phyloP scores from a whole-genome alignment of 2,329 filamentous ascomycete genomes.

The Sordariomycetes sp. region DNA sequence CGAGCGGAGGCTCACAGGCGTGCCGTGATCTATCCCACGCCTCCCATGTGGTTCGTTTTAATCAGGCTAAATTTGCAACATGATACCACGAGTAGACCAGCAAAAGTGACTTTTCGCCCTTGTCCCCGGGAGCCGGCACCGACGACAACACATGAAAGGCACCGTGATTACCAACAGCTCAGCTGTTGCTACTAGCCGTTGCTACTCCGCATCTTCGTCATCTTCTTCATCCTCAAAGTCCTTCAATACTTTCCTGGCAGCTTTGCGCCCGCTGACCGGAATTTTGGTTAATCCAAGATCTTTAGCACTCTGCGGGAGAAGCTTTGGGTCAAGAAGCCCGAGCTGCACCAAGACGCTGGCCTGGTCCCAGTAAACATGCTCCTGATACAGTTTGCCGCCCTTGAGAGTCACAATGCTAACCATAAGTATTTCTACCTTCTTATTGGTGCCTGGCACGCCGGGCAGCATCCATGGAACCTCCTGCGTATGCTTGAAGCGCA shows the following conservation, averaged over 20 bases:
- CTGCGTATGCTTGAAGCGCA: slow-evolving; percentile 47
- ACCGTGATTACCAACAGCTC: too few species aligned
- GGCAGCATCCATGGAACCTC: slow-evolving; percentile 54
- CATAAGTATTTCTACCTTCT: slow-evolving; percentile 43
- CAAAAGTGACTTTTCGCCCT: too few species aligned
- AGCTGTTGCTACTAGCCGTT: too few species aligned
- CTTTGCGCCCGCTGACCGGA: slow-evolving; percentile 28
- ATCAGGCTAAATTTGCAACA: too few species aligned
- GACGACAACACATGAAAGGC: too few species aligned
- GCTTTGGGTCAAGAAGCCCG: slow-evolving; percentile 39
- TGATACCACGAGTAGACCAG: too few species aligned
- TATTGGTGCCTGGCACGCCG: slow-evolving; percentile 45
- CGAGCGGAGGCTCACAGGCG: too few species aligned
- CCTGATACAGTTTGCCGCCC: slow-evolving; percentile 50
- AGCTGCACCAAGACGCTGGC: slow-evolving; percentile 49
- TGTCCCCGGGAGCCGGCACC: too few species aligned
- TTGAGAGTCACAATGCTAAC: slow-evolving; percentile 50
- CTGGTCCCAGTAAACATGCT: slow-evolving; percentile 59
- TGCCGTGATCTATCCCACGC: too few species aligned
- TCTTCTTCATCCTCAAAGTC: slow-evolving; percentile 24
- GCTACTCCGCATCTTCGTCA: too few species aligned
- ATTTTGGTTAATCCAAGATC: slow-evolving; percentile 23
- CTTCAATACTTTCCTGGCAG: slow-evolving; percentile 24
- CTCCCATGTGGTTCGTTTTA: too few species aligned
- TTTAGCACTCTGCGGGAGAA: slow-evolving; percentile 22